Evolutionary conservation across 2,329 filamentous ascomycete genomes (phyloP).

Genomic region (Sporothrix phasma): DNA sequence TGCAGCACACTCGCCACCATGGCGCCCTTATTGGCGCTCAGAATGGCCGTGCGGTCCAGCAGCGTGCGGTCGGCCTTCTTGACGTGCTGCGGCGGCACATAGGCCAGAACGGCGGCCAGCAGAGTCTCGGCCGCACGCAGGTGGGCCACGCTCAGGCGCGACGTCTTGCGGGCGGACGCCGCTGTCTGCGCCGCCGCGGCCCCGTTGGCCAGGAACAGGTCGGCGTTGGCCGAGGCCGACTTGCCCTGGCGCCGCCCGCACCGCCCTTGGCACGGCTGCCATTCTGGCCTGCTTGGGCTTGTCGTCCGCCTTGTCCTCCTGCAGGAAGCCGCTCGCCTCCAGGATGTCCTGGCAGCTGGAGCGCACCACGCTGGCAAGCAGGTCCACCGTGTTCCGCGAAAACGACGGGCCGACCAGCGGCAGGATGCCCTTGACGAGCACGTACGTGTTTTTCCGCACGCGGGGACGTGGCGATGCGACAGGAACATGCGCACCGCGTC

Average conservation of each 20-base stretch:
- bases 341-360: slow-evolving; percentile 68
- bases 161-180: slow-evolving; percentile 16
- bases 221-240: slow-evolving; percentile 50
- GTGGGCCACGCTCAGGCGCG: slow-evolving; percentile 37
- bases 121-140: slow-evolving; percentile 49
- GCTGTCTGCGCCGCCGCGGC: slow-evolving; percentile 11
- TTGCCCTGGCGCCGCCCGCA: slow-evolving; percentile 22
- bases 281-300: slow-evolving; percentile 14
- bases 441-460: slow-evolving; percentile 53
- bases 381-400: slow-evolving; percentile 53
- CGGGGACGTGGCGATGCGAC: slow-evolving; percentile 41
- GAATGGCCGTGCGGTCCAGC: slow-evolving; percentile 71
- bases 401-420: slow-evolving; percentile 54
- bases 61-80: slow-evolving; percentile 62
- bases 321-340: slow-evolving; percentile 35
- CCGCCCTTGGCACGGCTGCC: background rate
- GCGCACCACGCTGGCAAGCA: slow-evolving; percentile 52
- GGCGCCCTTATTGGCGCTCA: slow-evolving; percentile 57
- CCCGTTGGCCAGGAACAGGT: slow-evolving; percentile 49
- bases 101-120: slow-evolving; percentile 51
- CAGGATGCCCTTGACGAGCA: slow-evolving; percentile 48
- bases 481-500: slow-evolving; percentile 63
- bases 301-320: slow-evolving; percentile 15
- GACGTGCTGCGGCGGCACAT: slow-evolving; percentile 55
- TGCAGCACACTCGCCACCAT: slow-evolving; percentile 78